Evolutionary conservation across 495 filamentous ascomycete genomes (phyloP).

Genomic region (Geopyxis carbonaria): DNA sequence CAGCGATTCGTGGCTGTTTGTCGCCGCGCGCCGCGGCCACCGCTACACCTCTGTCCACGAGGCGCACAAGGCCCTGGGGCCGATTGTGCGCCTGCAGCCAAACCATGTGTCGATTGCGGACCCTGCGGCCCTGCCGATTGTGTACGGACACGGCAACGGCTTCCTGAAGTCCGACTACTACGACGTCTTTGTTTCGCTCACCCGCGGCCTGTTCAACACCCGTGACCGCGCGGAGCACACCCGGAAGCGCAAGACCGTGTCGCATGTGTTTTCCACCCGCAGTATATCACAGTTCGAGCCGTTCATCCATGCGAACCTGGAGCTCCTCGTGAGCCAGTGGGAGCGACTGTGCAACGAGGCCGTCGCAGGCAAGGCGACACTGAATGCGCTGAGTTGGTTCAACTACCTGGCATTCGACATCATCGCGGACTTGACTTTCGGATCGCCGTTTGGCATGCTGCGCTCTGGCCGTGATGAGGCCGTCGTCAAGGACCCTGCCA

Average conservation of each 20-base stretch:
- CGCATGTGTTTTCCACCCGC: conserved; percentile 76
- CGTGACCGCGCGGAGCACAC: conserved; percentile 67
- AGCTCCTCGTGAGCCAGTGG: conserved; percentile 57
- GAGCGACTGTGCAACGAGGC: conserved; percentile 35
- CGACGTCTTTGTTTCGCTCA: conserved; percentile 79
- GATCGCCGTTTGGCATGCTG: conserved; percentile 43
- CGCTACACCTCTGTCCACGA: conserved; percentile 24
- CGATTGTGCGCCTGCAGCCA: conserved; percentile 31
- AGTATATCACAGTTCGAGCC: conserved; percentile 72
- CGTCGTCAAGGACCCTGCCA: conserved; percentile 36
- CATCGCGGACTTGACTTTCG: conserved; percentile 58
- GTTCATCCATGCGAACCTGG: conserved; percentile 69
- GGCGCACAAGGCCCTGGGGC: conserved; percentile 32
- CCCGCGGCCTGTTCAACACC: conserved; percentile 79
- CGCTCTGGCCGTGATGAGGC: conserved; percentile 42
- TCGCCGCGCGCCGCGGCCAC: conserved; percentile 26
- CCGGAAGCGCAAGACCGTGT: conserved; percentile 76
- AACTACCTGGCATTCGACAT: conserved; percentile 90
- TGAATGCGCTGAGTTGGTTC: conserved; percentile 82
- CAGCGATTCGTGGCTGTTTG: conserved; percentile 27
- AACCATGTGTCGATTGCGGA: conserved; percentile 29
- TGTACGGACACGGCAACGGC: conserved; percentile 24
- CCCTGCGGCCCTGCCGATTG: conserved; percentile 25
- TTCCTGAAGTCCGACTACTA: conserved; percentile 44
- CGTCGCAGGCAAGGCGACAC: too few species aligned